Percentiles rank a stretch among this genome's conserved stretches.
These are phyloP conservation scores for Cyphellophora europaea DNA, from an alignment of 2,329 filamentous ascomycete species.

Conservation along the genomic window DNA sequence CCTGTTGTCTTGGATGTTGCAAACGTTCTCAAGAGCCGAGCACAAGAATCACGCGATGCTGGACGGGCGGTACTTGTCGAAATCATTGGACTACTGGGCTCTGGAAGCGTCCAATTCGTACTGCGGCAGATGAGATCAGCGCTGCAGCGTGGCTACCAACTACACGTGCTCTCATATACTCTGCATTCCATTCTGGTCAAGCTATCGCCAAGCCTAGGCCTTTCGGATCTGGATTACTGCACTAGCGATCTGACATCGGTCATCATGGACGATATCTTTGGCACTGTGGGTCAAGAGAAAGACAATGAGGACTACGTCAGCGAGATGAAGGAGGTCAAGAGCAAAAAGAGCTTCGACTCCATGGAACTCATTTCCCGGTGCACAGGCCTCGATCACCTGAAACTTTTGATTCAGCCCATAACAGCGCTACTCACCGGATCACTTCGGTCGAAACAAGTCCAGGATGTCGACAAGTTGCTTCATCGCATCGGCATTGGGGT, in stretches of 20 bases:
- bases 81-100: slow-evolving; percentile 70
- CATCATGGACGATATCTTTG: slow-evolving; percentile 97
- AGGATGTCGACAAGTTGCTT: slow-evolving; percentile 84
- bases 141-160: slow-evolving; percentile 76
- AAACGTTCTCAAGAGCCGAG: slow-evolving; percentile 81
- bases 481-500: slow-evolving; percentile 75
- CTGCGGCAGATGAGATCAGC: slow-evolving; percentile 80
- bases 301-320: slow-evolving; percentile 92
- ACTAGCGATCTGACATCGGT: slow-evolving; percentile 67
- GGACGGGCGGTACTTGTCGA: slow-evolving; percentile 79
- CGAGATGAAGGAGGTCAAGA: slow-evolving; percentile 96
- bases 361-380: slow-evolving; percentile 87
- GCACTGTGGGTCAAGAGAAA: slow-evolving; percentile 85
- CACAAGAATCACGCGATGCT: slow-evolving; percentile 82
- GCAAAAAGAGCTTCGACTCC: slow-evolving; percentile 94
- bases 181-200: slow-evolving; percentile 82
- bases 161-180: slow-evolving; percentile 91
- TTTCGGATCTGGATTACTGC: slow-evolving; percentile 86
- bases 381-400: slow-evolving; percentile 64
- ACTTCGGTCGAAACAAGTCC: slow-evolving; percentile 70
- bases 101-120: slow-evolving; percentile 82
- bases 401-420: slow-evolving; percentile 68
- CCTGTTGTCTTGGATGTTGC: slow-evolving; percentile 84
- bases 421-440: slow-evolving; percentile 73
- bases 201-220: slow-evolving; percentile 60